These are phyloP conservation scores for Aspergillus haitiensis DNA, from an alignment of 495 filamentous ascomycete species.

Conservation along the genomic window DNA sequence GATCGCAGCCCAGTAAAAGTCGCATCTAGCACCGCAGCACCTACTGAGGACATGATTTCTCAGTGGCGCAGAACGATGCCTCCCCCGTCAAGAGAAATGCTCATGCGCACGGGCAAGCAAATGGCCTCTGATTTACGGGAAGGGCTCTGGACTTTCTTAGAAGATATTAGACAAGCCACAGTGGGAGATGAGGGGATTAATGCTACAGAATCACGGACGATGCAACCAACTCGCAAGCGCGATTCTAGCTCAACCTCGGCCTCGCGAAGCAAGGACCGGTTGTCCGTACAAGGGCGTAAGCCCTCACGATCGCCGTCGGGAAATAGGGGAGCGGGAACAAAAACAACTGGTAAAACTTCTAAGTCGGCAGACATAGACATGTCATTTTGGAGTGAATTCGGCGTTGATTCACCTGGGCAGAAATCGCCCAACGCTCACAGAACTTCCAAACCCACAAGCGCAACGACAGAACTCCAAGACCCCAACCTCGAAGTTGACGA, in stretches of 20 bases:
- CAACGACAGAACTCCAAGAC: conserved; percentile 34
- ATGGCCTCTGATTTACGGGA: conserved; percentile 87
- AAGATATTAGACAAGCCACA: conserved; percentile 91
- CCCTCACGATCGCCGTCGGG: conserved; percentile 42
- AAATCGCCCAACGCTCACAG: conserved; percentile 40
- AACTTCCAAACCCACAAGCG: conserved; percentile 36
- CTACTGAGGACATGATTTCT: conserved; percentile 36
- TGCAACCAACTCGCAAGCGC: conserved; percentile 38
- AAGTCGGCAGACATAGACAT: conserved; percentile 46
- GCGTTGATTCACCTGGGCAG: conserved; percentile 54
- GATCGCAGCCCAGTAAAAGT: conserved; percentile 32
- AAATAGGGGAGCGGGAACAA: conserved; percentile 34
- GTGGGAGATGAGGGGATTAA: conserved; percentile 86
- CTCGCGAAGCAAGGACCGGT: conserved; percentile 44
- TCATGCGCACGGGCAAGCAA: conserved; percentile 72
- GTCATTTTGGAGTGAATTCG: conserved; percentile 57
- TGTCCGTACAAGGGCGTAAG: conserved; percentile 36
- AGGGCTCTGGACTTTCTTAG: conserved; percentile 94
- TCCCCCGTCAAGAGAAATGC: conserved; percentile 52
- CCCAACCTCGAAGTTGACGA: conserved; percentile 59
- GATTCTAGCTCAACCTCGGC: conserved; percentile 37
- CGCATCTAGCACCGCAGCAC: conserved; percentile 27
- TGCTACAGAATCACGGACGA: conserved; percentile 49
- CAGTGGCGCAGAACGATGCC: conserved; percentile 48
- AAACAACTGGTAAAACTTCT: conserved; percentile 50